Base-by-base conservation (phyloP, 2,329 filamentous ascomycete genomes). In the Calycina herbarum region DNA sequence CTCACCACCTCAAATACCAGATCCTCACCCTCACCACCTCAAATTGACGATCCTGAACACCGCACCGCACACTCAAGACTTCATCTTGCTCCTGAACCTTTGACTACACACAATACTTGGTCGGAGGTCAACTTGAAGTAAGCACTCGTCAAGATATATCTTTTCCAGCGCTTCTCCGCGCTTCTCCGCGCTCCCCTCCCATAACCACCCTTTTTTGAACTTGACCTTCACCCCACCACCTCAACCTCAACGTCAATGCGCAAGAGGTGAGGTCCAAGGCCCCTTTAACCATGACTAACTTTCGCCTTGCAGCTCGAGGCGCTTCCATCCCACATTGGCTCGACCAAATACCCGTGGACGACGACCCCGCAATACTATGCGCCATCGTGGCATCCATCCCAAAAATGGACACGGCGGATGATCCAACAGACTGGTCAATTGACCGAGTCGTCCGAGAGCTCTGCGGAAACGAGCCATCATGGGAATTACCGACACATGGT, bases 371-470 rank as follows among this genome's bases (percentile, higher is more conserved):
- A 17, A 38, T 57, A 35, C n/a, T 27, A 48, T 24, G 10, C 8
- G 20, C 33, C 20, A 54, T 31, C 57, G 35, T 56, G 54, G n/a
- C 29, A 57, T 13, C 35, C 11, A 57, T 40, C n/a, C 27, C 45
- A n/a, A 60, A 60, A 17, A 78, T 73, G 61, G 76, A 77, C 59
- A 75, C 76, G 17, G 48, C 20, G 48, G 74, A 78, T 64, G 92
- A 96, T 77, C 92, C 93, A n/a, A 90, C 88, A 76, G 73, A 83
- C 63, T 96, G 93, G 93, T 83, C 84, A 42, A 81, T 88, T 38
- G 86, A 90, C 45, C 82, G 87, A 42, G 86, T 96, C 11, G 83
- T 90, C 10, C 75, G 81, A 17, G 87, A 89, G 72, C 80, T 96
- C 3, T 92, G 89, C 74, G 81, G 83, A 27, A 73, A 79, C 1